Base-by-base conservation (phyloP, 805 yeast genomes). In the Grigorovia humatica region DNA sequence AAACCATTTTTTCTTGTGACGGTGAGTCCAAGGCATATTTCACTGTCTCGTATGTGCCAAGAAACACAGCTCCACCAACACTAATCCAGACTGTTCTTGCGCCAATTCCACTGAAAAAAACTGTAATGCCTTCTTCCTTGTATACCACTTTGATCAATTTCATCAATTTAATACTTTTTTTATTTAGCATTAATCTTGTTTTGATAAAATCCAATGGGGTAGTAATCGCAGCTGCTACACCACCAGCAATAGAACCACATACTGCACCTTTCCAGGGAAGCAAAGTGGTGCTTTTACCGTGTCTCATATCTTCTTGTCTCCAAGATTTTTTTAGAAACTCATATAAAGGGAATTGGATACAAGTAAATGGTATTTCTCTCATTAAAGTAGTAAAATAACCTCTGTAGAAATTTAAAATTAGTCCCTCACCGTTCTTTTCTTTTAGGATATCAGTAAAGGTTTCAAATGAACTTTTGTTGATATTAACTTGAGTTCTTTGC, bases 51-150 rank as follows among this genome's bases (percentile, higher is more conserved):
- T 93, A 93, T 51, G 88, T 87, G 4, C 99, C 99, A 52, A 93
- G 73, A 72, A 95, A 93, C 17, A 95, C 89, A 17, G 98, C 96
- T 30, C 99, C 99, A 19, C 99, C 99, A 4, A 95, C 93, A 70
- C 95, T 83, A 52, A 93, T 91, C 99, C 99, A 93, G 80, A 86
- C 75, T 0, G 97, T 90, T 66, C 99, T 77, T 4, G 99, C 98
- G 0, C 96, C 97, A 29, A 91, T 76, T 13, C 99, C 99, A 48
- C 78, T 78, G 64, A 80, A 78, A 57, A 93, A 88, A 0, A 85
- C 88, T 8, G 64, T 58, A 43, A 73, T 70, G 0, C 97, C 97
- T 64, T 89, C 96, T 51, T 85, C 89, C 19, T 62, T 64, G n/a
- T 75, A 67, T 48, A 90, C 75, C 11, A 70, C 73, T 38, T 63